A percentile compares a stretch with the other conserved stretches of the same genome.
Evolutionary conservation across 768 basidiomycete species (phyloP).

Genomic region (Multifurca ochricompacta): DNA sequence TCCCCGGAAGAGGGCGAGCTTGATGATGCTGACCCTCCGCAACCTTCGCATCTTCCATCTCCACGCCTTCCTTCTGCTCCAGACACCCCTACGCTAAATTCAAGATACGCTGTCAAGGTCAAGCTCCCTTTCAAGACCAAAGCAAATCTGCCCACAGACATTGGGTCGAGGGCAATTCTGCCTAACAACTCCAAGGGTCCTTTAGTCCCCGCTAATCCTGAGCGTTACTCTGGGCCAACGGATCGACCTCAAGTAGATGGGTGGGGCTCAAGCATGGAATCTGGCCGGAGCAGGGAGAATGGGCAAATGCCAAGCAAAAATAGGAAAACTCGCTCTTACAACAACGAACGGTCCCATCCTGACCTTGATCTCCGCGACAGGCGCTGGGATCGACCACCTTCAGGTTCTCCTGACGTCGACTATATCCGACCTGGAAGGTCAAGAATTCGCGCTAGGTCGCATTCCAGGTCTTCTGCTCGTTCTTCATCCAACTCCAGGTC

Average conservation of each 20-base stretch:
- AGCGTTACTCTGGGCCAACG: not conserved
- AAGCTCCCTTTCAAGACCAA: slow-evolving; percentile 72
- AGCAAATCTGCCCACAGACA: slow-evolving; percentile 2
- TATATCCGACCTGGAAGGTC: slow-evolving; percentile 4
- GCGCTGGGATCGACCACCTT: slow-evolving; percentile 5
- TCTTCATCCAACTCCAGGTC: slow-evolving; percentile 19
- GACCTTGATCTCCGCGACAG: slow-evolving; percentile 10
- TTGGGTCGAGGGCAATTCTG: not conserved
- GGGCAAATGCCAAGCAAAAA: not conserved
- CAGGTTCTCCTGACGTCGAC: slow-evolving; percentile 5
- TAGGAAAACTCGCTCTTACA: slow-evolving; percentile 8
- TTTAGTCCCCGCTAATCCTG: not conserved
- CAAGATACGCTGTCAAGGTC: slow-evolving; percentile 40
- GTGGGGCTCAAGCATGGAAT: not conserved
- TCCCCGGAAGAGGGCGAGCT: slow-evolving; percentile 75
- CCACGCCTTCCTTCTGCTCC: slow-evolving; percentile 22
- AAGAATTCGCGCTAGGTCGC: slow-evolving; percentile 5
- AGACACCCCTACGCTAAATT: slow-evolving; percentile 24
- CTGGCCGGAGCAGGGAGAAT: slow-evolving; percentile 4
- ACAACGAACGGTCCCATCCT: not conserved
- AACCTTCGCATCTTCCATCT: slow-evolving; percentile 20
- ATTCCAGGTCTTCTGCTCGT: slow-evolving; percentile 9
- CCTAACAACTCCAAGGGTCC: not conserved
- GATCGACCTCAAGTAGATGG: not conserved
- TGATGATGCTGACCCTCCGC: slow-evolving; percentile 43